Evolutionary conservation across 805 yeast genomes (phyloP).

Genomic region (Zygosaccharomyces lentus): DNA sequence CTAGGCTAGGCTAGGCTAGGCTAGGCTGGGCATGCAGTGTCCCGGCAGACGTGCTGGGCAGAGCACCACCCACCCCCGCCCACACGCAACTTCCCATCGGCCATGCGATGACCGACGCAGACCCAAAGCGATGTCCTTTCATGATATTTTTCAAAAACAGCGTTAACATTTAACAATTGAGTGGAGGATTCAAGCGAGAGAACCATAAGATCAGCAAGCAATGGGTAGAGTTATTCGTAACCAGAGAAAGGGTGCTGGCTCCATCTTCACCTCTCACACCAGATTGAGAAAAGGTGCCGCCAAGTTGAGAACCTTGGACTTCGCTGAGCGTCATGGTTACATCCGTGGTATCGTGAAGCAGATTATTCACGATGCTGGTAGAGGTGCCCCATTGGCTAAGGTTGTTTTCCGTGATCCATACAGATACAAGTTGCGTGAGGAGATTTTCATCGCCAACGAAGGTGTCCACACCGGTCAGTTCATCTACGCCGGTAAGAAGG

Average conservation of each 20-base stretch:
- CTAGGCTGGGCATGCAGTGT: not conserved
- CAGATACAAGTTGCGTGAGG: slow-evolving; percentile 96
- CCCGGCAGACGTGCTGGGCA: not conserved
- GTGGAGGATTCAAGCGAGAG: slow-evolving; percentile 13
- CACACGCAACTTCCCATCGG: not conserved
- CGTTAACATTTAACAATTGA: slow-evolving; percentile 5
- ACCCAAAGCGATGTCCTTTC: not conserved
- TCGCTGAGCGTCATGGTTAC: slow-evolving; percentile 99
- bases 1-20: not conserved
- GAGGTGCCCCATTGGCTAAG: slow-evolving; percentile 99
- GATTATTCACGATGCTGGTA: slow-evolving; percentile 98
- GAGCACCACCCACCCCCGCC: not conserved
- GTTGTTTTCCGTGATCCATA: slow-evolving; percentile 99
- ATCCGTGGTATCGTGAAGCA: slow-evolving; percentile 98
- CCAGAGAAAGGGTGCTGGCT: slow-evolving; percentile 99
- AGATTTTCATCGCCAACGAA: slow-evolving; percentile 98
- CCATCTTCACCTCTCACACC: slow-evolving; percentile 99
- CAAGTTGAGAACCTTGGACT: slow-evolving; percentile 98
- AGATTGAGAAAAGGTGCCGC: slow-evolving; percentile 99
- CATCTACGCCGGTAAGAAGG: slow-evolving; percentile 98
- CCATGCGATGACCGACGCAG: slow-evolving; percentile 1
- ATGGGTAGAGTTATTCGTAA: slow-evolving; percentile 96
- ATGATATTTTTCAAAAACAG: slow-evolving; percentile 5
- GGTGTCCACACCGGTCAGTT: slow-evolving; percentile 99
- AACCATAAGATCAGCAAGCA: slow-evolving; percentile 34